Evolutionary conservation across 306 rosid species (phyloP), one percentile per base, ranked within the genome.

Genomic region (Hippophae gyantsensis): DNA sequence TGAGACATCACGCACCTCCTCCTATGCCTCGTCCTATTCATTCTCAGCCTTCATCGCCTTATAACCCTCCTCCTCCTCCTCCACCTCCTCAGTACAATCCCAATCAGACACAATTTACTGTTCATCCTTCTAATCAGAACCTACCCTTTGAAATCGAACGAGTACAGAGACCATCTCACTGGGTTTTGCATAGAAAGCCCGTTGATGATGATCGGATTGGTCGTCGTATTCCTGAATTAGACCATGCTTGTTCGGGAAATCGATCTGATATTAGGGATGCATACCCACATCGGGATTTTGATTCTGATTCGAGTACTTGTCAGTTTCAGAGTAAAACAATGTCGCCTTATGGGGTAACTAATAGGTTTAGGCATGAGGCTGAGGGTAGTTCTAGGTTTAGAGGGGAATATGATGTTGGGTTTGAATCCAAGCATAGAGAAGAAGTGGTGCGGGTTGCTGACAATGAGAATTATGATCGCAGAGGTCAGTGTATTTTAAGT

Each of bases 311-410:
- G 57, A 71, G 8, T 66, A 71, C 71, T 53, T 68, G 50, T 54
- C 67, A 61, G 48, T 63, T 55, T 59, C 71, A 54, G 53, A 54
- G 11, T 12, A 48, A 44, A 32, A 6, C 68, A 10, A 5, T 27
- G 41, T 57, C 49, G 2, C 67, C 76, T 25, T 69, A 58, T 62
- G 65, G 69, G 10, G 46, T 53, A 1, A 7, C 56, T 27, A 69
- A 65, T 10, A 49, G 62, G 47, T 46, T 72, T 27, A 73, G 76
- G 27, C 70, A 70, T 43, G 85, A 74, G 13, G n/a, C 69, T 0
- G 86, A 73, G 40, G 58, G 59, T 11, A 56, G 45, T 52, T 70
- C 71, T 42, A 75, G 84, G 74, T 64, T 65, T 71, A 77, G 68
- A 60, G 23, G 52, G 32, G 86, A 77, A 26, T 67, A 48, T 26